Percentiles rank a stretch among this genome's conserved stretches.
Conservation (phyloP, 345 rosid species). For the Eucalyptus marginata region DNA sequence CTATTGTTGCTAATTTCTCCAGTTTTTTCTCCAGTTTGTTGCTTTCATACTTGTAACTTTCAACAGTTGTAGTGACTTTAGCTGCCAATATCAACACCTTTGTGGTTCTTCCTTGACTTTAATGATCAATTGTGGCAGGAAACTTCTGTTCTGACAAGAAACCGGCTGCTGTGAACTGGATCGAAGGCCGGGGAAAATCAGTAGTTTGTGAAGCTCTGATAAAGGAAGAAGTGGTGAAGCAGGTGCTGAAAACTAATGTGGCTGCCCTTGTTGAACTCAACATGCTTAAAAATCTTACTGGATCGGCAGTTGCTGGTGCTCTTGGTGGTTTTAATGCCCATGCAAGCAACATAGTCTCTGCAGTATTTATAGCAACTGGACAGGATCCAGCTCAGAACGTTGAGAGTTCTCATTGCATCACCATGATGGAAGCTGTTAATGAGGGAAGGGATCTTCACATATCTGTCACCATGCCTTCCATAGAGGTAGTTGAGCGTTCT, state of each 20-base stretch:
- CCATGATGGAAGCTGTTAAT: neutral
- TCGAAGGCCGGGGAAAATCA: conserved; percentile 79
- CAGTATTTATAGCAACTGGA: conserved; percentile 14
- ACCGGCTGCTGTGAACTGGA: conserved; percentile 85
- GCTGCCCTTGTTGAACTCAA: conserved; percentile 69
- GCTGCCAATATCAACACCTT: neutral
- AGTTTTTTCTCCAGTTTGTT: neutral
- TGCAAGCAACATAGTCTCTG: conserved; percentile 71
- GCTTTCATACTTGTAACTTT: neutral
- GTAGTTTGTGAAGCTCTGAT: conserved; percentile 71
- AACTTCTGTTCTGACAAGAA: conserved; percentile 80
- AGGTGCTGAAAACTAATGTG: conserved; percentile 55
- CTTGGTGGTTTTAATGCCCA: conserved; percentile 86
- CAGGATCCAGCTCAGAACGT: neutral
- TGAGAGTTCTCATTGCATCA: neutral
- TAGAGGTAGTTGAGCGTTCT: neutral
- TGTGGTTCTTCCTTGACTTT: neutral
- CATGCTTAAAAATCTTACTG: conserved; percentile 65
- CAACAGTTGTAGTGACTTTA: neutral
- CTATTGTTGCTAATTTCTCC: neutral
- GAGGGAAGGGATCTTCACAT: neutral
- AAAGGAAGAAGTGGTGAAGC: conserved; percentile 53
- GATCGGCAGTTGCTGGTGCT: conserved; percentile 70
- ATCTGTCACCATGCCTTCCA: neutral
- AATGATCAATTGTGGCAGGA: conserved; percentile 11